Base-by-base conservation (phyloP, 352 stramenopile species). In the Pythium volutum region DNA sequence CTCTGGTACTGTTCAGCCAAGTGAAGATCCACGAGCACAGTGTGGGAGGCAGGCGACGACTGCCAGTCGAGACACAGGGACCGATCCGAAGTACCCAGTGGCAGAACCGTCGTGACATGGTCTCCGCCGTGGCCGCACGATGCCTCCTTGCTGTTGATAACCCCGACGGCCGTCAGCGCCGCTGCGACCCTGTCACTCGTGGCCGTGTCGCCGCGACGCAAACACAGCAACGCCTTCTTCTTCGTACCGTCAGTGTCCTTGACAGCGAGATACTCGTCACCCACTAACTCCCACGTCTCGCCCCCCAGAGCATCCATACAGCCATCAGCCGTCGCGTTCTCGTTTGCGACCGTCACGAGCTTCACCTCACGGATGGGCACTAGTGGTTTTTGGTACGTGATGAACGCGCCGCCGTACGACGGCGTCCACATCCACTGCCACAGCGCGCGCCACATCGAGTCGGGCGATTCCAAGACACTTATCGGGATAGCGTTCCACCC, bases 341-440 rank as follows among this genome's bases (percentile, higher is more conserved):
- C 52, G 1, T 22, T 20, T 16, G 69, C 53, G 38, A 69, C 45
- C 5, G 53, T 64, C 2, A 84, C 38, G 16, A 81, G 39, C 58
- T 75, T 29, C 22, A 79, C 48, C 3, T 62, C 70, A 0, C 69
- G 53, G 55, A 84, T 84, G 16, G 72, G 70, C 6, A 64, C 52
- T 25, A 84, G 59, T 2, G 73, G 62, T 22, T 73, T 72, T 10
- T 67, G 66, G 61, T 56, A 62, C 42, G 68, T 78, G 20, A 80
- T 27, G 36, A 74, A 84, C 3, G 71, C 70, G 14, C 75, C 66
- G 1, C 29, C 11, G 34, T 59, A 53, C 31, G 33, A 38, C 47
- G 55, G 69, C 29, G 51, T 54, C 27, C 55, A 63, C n/a, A 63
- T 26, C 55, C 45, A 56, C 45, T 56, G 55, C 55, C 55, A 63